These are phyloP conservation scores for Lotmaria passim DNA, from an alignment of 208 protist species.

Conservation along the genomic window DNA sequence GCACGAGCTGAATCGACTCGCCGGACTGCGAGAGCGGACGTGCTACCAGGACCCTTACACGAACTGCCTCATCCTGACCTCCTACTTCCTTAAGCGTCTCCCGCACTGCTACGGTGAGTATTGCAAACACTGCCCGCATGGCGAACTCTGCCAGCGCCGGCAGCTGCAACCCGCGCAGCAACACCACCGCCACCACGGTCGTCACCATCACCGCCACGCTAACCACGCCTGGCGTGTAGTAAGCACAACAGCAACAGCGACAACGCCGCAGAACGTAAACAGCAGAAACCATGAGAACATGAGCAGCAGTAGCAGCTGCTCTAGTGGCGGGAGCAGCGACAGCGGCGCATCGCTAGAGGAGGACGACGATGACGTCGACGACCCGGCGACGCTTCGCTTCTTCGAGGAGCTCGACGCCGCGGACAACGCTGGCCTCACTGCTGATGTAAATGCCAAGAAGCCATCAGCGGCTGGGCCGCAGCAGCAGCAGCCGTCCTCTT, in stretches of 20 bases:
- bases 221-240: not conserved
- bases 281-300: not conserved
- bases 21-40: conserved; percentile 11
- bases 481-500: not conserved
- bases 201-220: not conserved
- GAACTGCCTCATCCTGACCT: conserved; percentile 34
- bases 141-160: conserved; percentile 14
- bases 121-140: conserved; percentile 40
- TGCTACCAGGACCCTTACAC: conserved; percentile 48
- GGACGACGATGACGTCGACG: conserved; percentile 14
- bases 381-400: conserved; percentile 15
- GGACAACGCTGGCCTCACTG: not conserved
- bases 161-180: conserved; percentile 1
- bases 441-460: too few species aligned
- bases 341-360: not conserved
- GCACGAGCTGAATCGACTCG: conserved; percentile 42
- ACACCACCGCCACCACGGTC: not conserved
- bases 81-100: conserved; percentile 31
- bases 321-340: not conserved
- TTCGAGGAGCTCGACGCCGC: conserved; percentile 22
- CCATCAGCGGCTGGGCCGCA: not conserved
- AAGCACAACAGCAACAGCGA: not conserved
- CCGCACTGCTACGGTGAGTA: conserved; percentile 39
- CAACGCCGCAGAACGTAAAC: not conserved
- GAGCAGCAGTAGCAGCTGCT: conserved; percentile 1